Evolutionary conservation across 2,329 filamentous ascomycete species (phyloP).

Genomic region (Calonectria henricotiae): DNA sequence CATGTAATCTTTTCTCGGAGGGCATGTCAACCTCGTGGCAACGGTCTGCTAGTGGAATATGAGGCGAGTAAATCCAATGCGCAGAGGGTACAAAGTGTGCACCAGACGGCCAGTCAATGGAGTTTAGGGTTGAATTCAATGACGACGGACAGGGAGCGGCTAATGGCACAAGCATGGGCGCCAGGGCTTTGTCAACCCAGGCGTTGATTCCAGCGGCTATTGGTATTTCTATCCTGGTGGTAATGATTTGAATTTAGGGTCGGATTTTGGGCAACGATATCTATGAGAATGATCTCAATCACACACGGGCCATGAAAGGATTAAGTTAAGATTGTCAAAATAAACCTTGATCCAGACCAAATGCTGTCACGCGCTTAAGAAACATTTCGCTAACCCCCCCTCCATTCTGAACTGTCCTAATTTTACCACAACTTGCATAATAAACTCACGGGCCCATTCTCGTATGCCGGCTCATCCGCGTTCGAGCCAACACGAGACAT

Average conservation of each 20-base stretch:
- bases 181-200: constrained; percentile 6
- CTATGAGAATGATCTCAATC: background rate
- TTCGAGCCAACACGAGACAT: constrained; percentile 1
- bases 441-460: background rate
- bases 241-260: background rate
- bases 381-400: background rate
- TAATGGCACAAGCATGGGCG: constrained; percentile 29
- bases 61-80: constrained; percentile 64
- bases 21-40: constrained; percentile 68
- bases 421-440: background rate
- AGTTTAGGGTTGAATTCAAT: constrained; percentile 22
- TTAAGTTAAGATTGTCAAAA: too few species aligned
- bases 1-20: constrained; percentile 52
- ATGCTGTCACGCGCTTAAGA: background rate
- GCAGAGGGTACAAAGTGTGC: constrained; percentile 65
- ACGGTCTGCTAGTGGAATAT: constrained; percentile 66
- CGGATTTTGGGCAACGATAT: background rate
- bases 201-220: constrained; percentile 9
- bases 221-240: constrained; percentile 34
- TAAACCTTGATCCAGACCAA: background rate
- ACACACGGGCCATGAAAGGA: too few species aligned
- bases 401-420: background rate
- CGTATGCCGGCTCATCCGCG: background rate
- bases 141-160: constrained; percentile 35
- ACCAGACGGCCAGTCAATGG: constrained; percentile 60